Conservation (phyloP, 805 yeast genomes). For the Cyberlindnera americana region DNA sequence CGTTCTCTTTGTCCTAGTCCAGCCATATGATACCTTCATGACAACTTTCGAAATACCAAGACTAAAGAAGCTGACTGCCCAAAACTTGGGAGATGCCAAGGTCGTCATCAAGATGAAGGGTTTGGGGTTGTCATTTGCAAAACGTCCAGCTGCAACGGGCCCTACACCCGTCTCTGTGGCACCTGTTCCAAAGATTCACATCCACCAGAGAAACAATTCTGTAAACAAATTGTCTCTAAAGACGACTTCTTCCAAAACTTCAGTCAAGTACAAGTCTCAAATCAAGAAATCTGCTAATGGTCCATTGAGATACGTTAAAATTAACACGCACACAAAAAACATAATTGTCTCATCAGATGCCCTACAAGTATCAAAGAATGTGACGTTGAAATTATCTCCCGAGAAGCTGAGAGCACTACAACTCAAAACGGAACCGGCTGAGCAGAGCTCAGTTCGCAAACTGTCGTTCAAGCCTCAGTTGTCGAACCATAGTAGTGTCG, state of each 20-base stretch:
- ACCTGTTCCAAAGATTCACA: background rate
- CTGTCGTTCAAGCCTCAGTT: constrained; percentile 1
- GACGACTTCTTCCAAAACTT: background rate
- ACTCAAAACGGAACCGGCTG: background rate
- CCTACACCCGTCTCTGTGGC: background rate
- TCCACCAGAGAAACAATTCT: constrained; percentile 3
- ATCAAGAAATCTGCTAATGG: constrained; percentile 22
- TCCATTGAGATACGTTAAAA: constrained; percentile 41
- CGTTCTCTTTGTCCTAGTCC: constrained; percentile 60
- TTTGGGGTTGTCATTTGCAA: constrained; percentile 21
- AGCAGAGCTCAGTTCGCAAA: constrained; percentile 10
- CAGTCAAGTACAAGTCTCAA: constrained; percentile 15
- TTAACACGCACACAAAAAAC: constrained; percentile 33
- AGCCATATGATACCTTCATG: constrained; percentile 54
- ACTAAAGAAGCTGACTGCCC: constrained; percentile 62
- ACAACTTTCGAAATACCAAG: constrained; percentile 67
- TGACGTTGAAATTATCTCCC: constrained; percentile 8
- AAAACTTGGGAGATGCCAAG: constrained; percentile 46
- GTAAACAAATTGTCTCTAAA: constrained; percentile 1
- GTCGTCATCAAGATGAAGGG: constrained; percentile 59
- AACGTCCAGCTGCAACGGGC: constrained; percentile 5
- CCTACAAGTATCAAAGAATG: constrained; percentile 24
- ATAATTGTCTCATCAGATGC: constrained; percentile 43
- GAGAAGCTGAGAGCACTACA: constrained; percentile 2
- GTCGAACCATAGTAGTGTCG: too few relatives aligned